These are phyloP conservation scores for Royoungia palumana DNA, from an alignment of 768 basidiomycete genomes.

Conservation along the genomic window DNA sequence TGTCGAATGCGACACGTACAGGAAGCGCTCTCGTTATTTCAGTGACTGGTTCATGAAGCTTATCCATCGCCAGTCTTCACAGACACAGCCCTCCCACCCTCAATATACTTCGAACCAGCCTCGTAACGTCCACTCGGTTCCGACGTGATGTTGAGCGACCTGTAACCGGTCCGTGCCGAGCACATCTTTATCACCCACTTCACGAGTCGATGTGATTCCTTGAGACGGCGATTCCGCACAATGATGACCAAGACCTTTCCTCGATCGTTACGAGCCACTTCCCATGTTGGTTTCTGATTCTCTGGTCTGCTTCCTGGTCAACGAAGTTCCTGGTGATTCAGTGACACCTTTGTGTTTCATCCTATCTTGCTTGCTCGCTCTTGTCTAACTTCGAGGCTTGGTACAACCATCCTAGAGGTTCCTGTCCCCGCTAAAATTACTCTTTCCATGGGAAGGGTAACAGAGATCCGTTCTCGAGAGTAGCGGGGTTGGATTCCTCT, in stretches of 20 bases:
- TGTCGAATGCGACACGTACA: conserved; percentile 34
- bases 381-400: conserved; percentile 12
- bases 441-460: conserved; percentile 44
- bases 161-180: conserved; percentile 21
- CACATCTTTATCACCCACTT: conserved; percentile 2
- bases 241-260: conserved; percentile 34
- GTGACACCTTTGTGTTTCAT: conserved; percentile 11
- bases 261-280: conserved; percentile 11
- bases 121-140: conserved; percentile 39
- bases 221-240: not conserved
- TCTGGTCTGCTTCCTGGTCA: conserved; percentile 18
- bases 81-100: conserved; percentile 23
- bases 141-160: conserved; percentile 16
- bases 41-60: conserved; percentile 12
- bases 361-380: conserved; percentile 10
- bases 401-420: conserved; percentile 11
- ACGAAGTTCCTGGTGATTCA: conserved; percentile 5
- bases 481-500: conserved; percentile 30
- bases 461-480: conserved; percentile 60
- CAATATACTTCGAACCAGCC: conserved; percentile 17
- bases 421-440: conserved; percentile 36
- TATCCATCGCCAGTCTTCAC: conserved; percentile 16
- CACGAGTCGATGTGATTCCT: not conserved
- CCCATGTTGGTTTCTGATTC: conserved; percentile 24
- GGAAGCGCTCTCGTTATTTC: conserved; percentile 25